These are phyloP conservation scores for Waltergamsia citrina DNA, from an alignment of 2,329 filamentous ascomycete genomes.

Conservation along the genomic window DNA sequence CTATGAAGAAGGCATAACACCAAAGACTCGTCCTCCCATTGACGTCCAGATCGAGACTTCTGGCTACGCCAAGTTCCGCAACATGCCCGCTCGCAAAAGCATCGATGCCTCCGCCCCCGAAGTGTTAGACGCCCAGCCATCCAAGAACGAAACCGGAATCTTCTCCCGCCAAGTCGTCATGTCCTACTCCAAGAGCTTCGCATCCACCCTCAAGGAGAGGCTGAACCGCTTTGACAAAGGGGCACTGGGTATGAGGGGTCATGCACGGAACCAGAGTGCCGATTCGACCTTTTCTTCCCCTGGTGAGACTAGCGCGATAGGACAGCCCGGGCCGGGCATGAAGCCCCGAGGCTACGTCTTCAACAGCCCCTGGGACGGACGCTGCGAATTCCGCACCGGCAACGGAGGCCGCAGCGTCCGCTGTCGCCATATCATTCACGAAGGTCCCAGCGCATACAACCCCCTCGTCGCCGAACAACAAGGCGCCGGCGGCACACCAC, in stretches of 20 bases:
- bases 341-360: conserved; percentile 66
- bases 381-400: conserved; percentile 77
- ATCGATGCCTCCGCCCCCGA: conserved; percentile 16
- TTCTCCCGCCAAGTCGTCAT: conserved; percentile 50
- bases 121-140: background rate
- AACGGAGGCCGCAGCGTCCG: conserved; percentile 64
- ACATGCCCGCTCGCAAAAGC: conserved; percentile 30
- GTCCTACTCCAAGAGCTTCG: conserved; percentile 42
- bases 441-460: conserved; percentile 26
- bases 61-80: conserved; percentile 48
- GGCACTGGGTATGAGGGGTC: conserved; percentile 11
- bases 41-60: conserved; percentile 43
- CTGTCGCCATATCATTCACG: conserved; percentile 62
- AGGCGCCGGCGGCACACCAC: conserved; percentile 5
- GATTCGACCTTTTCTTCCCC: conserved; percentile 4
- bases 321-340: conserved; percentile 32
- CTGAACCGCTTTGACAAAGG: conserved; percentile 26
- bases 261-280: conserved; percentile 18
- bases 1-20: background rate
- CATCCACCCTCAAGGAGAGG: conserved; percentile 33
- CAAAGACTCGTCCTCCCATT: conserved; percentile 28
- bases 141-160: conserved; percentile 1
- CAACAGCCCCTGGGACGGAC: conserved; percentile 75
- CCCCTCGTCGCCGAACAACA: conserved; percentile 28
- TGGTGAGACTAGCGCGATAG: conserved; percentile 3